Percentiles rank a stretch among this genome's conserved stretches.
Evolutionary conservation across 148 eudicot genomes (phyloP).

Genomic region (Dysphania ambrosioides): DNA sequence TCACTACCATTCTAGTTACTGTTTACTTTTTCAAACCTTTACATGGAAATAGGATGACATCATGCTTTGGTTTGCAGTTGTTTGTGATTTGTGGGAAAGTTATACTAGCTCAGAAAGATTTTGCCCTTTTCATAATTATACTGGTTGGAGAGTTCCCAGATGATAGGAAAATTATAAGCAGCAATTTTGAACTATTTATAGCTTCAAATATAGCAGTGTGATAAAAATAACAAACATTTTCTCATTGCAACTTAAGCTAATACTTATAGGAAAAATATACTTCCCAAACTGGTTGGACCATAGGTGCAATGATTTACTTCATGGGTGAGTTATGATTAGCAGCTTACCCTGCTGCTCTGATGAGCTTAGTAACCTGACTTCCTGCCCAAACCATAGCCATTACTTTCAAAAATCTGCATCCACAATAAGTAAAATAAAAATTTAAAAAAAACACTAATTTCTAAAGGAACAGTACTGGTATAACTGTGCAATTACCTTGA

Average conservation of each 20-base stretch:
- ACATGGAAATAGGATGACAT: neutral
- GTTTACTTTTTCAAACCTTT: too few species aligned
- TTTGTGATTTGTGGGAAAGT: neutral
- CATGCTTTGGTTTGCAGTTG: neutral
- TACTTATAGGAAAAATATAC: too few species aligned
- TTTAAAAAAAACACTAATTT: neutral
- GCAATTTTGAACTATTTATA: neutral
- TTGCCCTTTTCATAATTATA: too few species aligned
- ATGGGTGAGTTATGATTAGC: slow-evolving; percentile 9
- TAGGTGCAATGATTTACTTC: too few species aligned
- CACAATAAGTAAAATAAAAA: slow-evolving; percentile 4
- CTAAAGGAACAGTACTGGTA: neutral
- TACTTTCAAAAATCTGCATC: slow-evolving; percentile 66
- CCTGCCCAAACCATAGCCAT: slow-evolving; percentile 99
- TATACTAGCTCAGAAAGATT: too few species aligned
- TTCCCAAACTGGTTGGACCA: too few species aligned
- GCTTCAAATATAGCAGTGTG: neutral
- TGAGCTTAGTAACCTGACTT: slow-evolving; percentile 87
- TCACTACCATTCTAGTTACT: neutral
- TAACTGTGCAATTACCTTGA: slow-evolving; percentile 35
- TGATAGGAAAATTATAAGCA: neutral
- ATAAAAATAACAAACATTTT: neutral
- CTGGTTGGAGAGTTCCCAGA: neutral
- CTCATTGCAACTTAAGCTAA: slow-evolving; percentile 2
- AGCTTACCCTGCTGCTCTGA: slow-evolving; percentile 86